A percentile compares a stretch with the other conserved stretches of the same genome.
Evolutionary conservation across 116 monocot species (phyloP).

Genomic region (Iris pallida): DNA sequence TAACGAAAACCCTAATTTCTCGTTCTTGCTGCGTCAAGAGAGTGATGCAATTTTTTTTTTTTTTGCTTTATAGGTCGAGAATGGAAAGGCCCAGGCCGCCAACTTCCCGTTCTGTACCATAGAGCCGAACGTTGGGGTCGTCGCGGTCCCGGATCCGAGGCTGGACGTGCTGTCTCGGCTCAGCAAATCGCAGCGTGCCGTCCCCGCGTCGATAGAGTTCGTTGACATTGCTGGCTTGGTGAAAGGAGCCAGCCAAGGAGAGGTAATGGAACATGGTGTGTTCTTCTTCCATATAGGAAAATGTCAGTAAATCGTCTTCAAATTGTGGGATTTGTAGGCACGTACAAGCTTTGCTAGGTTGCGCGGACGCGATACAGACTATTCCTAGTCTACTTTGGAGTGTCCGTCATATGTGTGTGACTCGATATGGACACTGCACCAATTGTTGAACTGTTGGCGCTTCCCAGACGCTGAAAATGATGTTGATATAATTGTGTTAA

Average conservation of each 20-base stretch:
- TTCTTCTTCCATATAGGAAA: too few species aligned
- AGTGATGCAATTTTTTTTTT: neutral
- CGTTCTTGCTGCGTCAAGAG: too few species aligned
- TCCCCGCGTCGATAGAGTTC: slow-evolving; percentile 90
- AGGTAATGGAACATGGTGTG: slow-evolving; percentile 34
- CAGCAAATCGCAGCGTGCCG: slow-evolving; percentile 62
- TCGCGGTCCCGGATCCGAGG: slow-evolving; percentile 88
- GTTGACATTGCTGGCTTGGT: slow-evolving; percentile 99
- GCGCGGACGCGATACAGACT: too few species aligned
- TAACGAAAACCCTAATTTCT: neutral
- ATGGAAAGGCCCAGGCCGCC: slow-evolving; percentile 98
- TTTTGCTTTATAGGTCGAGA: slow-evolving; percentile 69
- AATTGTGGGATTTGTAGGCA: too few species aligned
- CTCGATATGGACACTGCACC: too few species aligned
- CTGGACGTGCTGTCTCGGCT: slow-evolving; percentile 70
- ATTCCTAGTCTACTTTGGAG: too few species aligned
- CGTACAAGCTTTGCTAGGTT: too few species aligned
- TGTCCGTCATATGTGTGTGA: too few species aligned
- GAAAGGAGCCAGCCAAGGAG: slow-evolving; percentile 98
- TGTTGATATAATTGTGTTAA: too few species aligned
- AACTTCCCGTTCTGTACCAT: slow-evolving; percentile 99
- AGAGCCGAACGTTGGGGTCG: slow-evolving; percentile 96
- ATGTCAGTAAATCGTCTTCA: too few species aligned
- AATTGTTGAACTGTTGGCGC: too few species aligned
- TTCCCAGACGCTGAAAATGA: too few species aligned